Conservation (phyloP, 2,329 filamentous ascomycete species). For the Pestalotiopsis sp. region DNA sequence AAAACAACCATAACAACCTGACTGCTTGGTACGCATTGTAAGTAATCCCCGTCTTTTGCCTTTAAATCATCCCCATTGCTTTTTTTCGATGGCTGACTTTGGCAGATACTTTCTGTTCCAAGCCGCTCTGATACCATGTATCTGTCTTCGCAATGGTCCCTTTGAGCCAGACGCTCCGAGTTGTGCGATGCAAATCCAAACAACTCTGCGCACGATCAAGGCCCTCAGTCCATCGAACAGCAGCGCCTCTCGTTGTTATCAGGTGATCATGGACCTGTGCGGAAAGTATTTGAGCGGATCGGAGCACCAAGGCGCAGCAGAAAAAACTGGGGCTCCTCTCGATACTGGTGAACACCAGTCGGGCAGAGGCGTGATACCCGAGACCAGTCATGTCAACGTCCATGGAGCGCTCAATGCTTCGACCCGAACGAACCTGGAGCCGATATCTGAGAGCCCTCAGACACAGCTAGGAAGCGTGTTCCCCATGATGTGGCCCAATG, state of each 20-base stretch:
- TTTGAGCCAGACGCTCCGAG: conserved; percentile 32
- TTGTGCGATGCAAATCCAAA: conserved; percentile 42
- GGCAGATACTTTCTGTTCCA: conserved; percentile 49
- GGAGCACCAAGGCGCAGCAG: neutral
- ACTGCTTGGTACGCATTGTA: conserved; percentile 43
- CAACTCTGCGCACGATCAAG: conserved; percentile 35
- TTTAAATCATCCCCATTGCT: neutral
- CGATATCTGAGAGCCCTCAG: conserved; percentile 38
- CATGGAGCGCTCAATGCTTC: neutral
- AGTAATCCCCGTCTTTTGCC: conserved; percentile 6
- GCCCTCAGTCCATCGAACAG: conserved; percentile 38
- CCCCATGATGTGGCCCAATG: conserved; percentile 47
- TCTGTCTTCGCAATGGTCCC: conserved; percentile 45
- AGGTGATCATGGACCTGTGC: conserved; percentile 41
- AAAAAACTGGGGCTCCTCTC: neutral
- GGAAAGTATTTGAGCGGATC: conserved; percentile 15
- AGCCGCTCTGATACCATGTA: conserved; percentile 46
- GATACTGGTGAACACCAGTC: neutral
- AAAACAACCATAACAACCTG: conserved; percentile 37
- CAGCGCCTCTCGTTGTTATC: conserved; percentile 40
- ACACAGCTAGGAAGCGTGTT: conserved; percentile 43
- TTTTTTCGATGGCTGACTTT: neutral
- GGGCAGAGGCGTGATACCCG: neutral
- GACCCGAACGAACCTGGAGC: conserved; percentile 5
- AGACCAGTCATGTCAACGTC: neutral